Evolutionary conservation across 2,329 filamentous ascomycete species (phyloP), one percentile per base, ranked within the genome.

Genomic region (Sporothrix globosa): DNA sequence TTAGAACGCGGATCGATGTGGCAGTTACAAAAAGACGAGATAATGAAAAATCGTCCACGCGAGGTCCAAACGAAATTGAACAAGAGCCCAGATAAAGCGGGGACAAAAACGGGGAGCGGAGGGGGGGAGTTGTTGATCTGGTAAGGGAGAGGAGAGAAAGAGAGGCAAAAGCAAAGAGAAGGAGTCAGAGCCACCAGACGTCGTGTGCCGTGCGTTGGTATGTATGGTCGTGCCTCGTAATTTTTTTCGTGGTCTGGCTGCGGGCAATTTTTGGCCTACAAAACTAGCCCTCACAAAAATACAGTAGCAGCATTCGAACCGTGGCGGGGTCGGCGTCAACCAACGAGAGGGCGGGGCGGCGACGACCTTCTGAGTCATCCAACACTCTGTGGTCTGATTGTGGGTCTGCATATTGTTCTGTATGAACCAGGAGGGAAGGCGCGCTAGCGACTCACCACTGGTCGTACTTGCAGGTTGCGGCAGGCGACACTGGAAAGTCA

Each of bases 301-400:
- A 30, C 27, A 30, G 27, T 4, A 13, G 24, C 52, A 6, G 11
- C 24, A 17, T 46, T 50, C 61, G 27, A 44, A 41, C 24, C 39
- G 68, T 68, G 68, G 72, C 71, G 72, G 72, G 72, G 72, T 71
- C 60, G 60, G 46, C 5, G 67, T 67, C 39, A 41, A 67, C 65
- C 70, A 61, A 67, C 66, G 63, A 67, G 63, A 68, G 46, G 69
- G 70, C 66, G 66, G 70, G 70, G 68, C 48, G 41, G 39, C 39
- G 34, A 61, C 58, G 27, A 21, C 58, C 58, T 61, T 60, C 39
- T 63, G 53, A 50, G 41, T 56, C 53, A 60, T 60, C 44, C 27
- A 61, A 6, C 34, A 9, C 34, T 7, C 24, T 27, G 46, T n/a
- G 17, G 17, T 50, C 27, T 24, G 50, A 54, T 30, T 44, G 60